phyloP scores from a whole-genome alignment of 2,329 filamentous ascomycete species.

The Colletotrichum sojae region DNA sequence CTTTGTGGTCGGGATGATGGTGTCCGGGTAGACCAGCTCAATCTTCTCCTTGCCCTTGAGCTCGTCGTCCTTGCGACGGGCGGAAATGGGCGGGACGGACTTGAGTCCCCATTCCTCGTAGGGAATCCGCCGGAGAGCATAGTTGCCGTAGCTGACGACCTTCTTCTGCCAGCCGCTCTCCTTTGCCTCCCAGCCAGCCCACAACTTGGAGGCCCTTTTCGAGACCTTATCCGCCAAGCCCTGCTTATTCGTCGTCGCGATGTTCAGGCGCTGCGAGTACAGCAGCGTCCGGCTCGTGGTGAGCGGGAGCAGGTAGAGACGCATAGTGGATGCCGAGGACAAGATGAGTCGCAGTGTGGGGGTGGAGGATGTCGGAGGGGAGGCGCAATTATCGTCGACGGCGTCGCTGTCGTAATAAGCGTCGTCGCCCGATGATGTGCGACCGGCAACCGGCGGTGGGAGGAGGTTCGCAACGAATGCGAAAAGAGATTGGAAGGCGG shows the following conservation, averaged over 20 bases:
- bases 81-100: slow-evolving; percentile 87
- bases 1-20: slow-evolving; percentile 74
- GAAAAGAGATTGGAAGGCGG: not conserved
- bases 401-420: slow-evolving; percentile 9
- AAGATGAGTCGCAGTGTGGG: too few relatives aligned
- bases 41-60: slow-evolving; percentile 74
- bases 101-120: slow-evolving; percentile 99
- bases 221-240: slow-evolving; percentile 78
- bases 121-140: slow-evolving; percentile 86
- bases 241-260: slow-evolving; percentile 65
- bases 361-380: not conserved
- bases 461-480: slow-evolving; percentile 19
- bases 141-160: slow-evolving; percentile 89
- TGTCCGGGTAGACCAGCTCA: slow-evolving; percentile 82
- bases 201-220: slow-evolving; percentile 80
- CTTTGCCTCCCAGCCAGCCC: slow-evolving; percentile 89
- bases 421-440: slow-evolving; percentile 14
- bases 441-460: slow-evolving; percentile 17
- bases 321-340: slow-evolving; percentile 69
- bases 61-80: slow-evolving; percentile 75
- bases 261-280: slow-evolving; percentile 85
- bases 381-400: slow-evolving; percentile 14
- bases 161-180: slow-evolving; percentile 90
- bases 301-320: slow-evolving; percentile 92
- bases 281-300: slow-evolving; percentile 92